phyloP scores from a whole-genome alignment of 345 rosid genomes.

The Brassica cretica region DNA sequence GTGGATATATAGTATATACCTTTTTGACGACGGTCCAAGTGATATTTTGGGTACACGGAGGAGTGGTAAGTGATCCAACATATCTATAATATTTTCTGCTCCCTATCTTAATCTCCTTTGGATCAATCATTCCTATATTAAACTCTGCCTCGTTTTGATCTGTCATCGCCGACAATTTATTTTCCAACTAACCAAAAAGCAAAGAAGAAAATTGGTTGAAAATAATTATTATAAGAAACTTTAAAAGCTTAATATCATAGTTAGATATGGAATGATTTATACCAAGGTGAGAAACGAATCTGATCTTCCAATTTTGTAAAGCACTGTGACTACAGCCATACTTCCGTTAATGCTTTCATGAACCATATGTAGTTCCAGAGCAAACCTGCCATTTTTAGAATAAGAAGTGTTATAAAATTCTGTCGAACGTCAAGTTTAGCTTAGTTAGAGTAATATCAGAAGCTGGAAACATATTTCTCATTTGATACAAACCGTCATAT shows the following conservation, averaged over 20 bases:
- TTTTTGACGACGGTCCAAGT: constrained; percentile 65
- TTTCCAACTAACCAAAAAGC: constrained; percentile 41
- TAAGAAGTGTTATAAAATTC: neutral
- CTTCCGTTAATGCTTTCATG: constrained; percentile 62
- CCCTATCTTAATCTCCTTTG: constrained; percentile 50
- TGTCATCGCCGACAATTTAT: constrained; percentile 40
- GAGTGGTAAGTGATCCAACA: constrained; percentile 80
- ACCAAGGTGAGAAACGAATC: constrained; percentile 68
- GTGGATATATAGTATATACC: constrained; percentile 38
- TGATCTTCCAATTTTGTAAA: constrained; percentile 68
- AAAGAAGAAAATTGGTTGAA: constrained; percentile 6
- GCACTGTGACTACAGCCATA: constrained; percentile 63
- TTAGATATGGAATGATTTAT: neutral
- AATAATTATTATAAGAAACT: neutral
- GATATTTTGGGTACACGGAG: constrained; percentile 83
- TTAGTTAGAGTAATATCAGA: neutral
- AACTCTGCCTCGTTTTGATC: constrained; percentile 34
- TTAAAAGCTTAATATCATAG: constrained; percentile 14
- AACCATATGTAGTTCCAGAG: constrained; percentile 73
- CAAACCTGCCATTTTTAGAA: constrained; percentile 46
- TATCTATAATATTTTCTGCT: constrained; percentile 75
- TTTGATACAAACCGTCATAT: neutral
- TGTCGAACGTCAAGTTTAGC: neutral
- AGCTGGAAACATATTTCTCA: neutral
- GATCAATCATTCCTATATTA: constrained; percentile 53